phyloP scores from a whole-genome alignment of 2,329 filamentous ascomycete genomes.

The Passalora sequoiae region DNA sequence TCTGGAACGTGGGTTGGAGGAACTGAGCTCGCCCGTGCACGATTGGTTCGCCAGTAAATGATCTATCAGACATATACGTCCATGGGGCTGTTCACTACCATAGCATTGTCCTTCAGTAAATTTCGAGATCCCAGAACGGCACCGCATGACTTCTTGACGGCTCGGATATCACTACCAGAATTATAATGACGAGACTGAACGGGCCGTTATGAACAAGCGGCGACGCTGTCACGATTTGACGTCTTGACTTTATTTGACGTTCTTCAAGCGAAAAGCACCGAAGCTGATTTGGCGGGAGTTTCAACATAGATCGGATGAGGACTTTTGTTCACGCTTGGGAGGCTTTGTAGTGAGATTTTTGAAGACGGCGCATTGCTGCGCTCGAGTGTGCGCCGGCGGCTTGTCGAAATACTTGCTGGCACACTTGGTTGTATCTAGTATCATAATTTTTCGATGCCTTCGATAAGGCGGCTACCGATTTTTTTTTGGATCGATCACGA shows the following conservation, averaged over 20 bases:
- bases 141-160: background rate
- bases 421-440: no score
- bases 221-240: conserved; percentile 9
- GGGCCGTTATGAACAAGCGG: no score
- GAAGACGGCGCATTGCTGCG: no score
- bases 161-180: background rate
- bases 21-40: conserved; percentile 35
- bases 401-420: no score
- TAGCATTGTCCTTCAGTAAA: no score
- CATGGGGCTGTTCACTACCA: background rate
- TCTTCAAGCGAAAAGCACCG: conserved; percentile 8
- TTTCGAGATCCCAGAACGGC: background rate
- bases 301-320: background rate
- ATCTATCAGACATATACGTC: background rate
- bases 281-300: background rate
- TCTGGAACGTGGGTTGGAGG: conserved; percentile 63
- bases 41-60: background rate
- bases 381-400: no score
- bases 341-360: background rate
- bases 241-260: background rate
- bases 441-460: no score
- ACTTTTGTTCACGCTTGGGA: background rate
- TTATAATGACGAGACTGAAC: background rate
- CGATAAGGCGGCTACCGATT: no score
- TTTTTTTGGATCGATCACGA: no score